Percentiles rank a stretch among this genome's conserved stretches.
phyloP scores from a whole-genome alignment of 257 asterid genomes.

The Gentiana dahurica region DNA sequence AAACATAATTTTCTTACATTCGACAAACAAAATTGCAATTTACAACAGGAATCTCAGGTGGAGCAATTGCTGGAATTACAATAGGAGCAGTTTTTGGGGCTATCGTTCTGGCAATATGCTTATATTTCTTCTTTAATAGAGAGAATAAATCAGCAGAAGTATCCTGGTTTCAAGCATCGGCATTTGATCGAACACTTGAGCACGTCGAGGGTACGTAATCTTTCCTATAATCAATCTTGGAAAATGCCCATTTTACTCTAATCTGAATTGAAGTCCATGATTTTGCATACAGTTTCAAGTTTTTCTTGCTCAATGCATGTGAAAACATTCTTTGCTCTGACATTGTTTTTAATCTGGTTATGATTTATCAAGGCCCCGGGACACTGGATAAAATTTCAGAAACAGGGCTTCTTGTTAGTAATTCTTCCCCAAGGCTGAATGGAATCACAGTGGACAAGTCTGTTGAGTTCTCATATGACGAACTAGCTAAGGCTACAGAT shows the following conservation, averaged over 20 bases:
- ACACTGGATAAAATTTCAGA: constrained; percentile 26
- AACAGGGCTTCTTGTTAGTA: constrained; percentile 22
- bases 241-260: not conserved
- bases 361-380: constrained; percentile 19
- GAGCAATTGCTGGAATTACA: constrained; percentile 67
- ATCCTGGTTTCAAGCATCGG: constrained; percentile 14
- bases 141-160: constrained; percentile 22
- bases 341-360: too few relatives aligned
- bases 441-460: constrained; percentile 77
- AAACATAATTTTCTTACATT: not conserved
- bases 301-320: not conserved
- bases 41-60: constrained; percentile 56
- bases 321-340: too few relatives aligned
- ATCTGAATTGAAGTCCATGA: too few relatives aligned
- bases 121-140: constrained; percentile 30
- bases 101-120: constrained; percentile 29
- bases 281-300: not conserved
- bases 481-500: constrained; percentile 54
- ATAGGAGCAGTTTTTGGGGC: constrained; percentile 41
- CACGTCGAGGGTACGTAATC: constrained; percentile 26
- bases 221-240: not conserved
- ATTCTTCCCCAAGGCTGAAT: constrained; percentile 31
- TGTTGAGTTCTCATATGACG: constrained; percentile 61
- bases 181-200: constrained; percentile 19
- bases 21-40: constrained; percentile 11